Percentiles rank a stretch among this genome's conserved stretches.
Evolutionary conservation across 2,329 filamentous ascomycete genomes (phyloP).

Genomic region (Neurospora sp.): DNA sequence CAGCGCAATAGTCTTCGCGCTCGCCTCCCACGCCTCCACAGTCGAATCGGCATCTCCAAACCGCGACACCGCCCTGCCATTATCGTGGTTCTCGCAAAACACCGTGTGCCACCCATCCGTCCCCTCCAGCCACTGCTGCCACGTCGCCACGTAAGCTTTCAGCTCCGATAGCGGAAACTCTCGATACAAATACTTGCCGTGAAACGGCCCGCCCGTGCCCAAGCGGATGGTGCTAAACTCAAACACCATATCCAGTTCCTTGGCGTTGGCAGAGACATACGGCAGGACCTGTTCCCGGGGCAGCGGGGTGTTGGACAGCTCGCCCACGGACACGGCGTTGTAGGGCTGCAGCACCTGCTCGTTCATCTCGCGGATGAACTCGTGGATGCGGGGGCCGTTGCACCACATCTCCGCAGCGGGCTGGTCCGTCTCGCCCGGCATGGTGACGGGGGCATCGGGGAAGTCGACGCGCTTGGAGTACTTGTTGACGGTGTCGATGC

Average conservation of each 20-base stretch:
- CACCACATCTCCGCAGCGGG: conserved; percentile 45
- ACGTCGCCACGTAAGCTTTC: conserved; percentile 36
- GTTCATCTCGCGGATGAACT: conserved; percentile 58
- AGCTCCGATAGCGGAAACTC: conserved; percentile 37
- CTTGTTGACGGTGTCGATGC: conserved; percentile 67
- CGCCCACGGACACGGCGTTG: conserved; percentile 58
- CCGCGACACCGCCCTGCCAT: conserved; percentile 43
- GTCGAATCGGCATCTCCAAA: conserved; percentile 33
- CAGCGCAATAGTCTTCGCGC: conserved; percentile 43
- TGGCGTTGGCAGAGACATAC: conserved; percentile 47
- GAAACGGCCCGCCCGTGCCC: conserved; percentile 44
- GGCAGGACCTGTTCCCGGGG: conserved; percentile 39
- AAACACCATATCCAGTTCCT: conserved; percentile 60
- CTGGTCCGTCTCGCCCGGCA: conserved; percentile 36
- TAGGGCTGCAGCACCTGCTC: conserved; percentile 45
- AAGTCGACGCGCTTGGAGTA: conserved; percentile 51
- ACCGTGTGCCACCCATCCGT: conserved; percentile 47
- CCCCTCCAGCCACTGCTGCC: conserved; percentile 39
- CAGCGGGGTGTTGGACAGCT: conserved; percentile 53
- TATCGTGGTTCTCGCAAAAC: conserved; percentile 55
- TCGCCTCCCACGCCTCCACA: conserved; percentile 29
- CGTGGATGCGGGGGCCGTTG: conserved; percentile 59
- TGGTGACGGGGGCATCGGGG: conserved; percentile 45
- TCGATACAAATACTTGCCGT: conserved; percentile 40
- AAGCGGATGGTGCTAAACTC: conserved; percentile 47